Conservation (phyloP, 2,329 filamentous ascomycete genomes). For the Ceratocystis eucalypticola region DNA sequence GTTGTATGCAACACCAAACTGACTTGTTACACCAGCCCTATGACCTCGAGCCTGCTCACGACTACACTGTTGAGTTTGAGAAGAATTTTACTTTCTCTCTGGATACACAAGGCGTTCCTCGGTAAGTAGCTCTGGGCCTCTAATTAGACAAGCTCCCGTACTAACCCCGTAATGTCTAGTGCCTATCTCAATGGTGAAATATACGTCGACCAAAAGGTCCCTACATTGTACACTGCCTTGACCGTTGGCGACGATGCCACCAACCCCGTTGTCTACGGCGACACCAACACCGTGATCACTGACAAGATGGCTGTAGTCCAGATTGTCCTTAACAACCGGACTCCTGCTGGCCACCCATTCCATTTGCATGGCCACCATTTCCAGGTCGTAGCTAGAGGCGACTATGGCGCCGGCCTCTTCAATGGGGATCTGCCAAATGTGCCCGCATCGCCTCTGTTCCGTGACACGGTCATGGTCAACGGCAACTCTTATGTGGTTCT, state of each 20-base stretch:
- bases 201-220: slow-evolving; percentile 55
- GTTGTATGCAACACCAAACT: neutral
- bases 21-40: slow-evolving; percentile 32
- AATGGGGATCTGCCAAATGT: slow-evolving; percentile 24
- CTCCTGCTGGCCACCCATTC: slow-evolving; percentile 37
- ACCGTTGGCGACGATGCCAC: slow-evolving; percentile 37
- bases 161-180: neutral
- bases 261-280: slow-evolving; percentile 32
- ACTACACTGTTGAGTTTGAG: slow-evolving; percentile 17
- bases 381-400: slow-evolving; percentile 31
- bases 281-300: slow-evolving; percentile 31
- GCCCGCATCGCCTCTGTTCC: slow-evolving; percentile 31
- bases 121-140: slow-evolving; percentile 27
- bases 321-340: slow-evolving; percentile 40
- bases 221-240: slow-evolving; percentile 57
- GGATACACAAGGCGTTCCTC: slow-evolving; percentile 47
- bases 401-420: slow-evolving; percentile 22
- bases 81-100: slow-evolving; percentile 42
- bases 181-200: slow-evolving; percentile 27
- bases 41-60: slow-evolving; percentile 40
- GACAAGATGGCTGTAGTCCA: slow-evolving; percentile 31
- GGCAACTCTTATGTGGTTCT: slow-evolving; percentile 38
- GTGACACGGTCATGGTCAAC: slow-evolving; percentile 37
- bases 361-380: slow-evolving; percentile 45
- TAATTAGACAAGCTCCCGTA: too few relatives aligned